Evolutionary conservation across 108 stramenopile species (phyloP).

Genomic region (Cylindrotheca closterium): DNA sequence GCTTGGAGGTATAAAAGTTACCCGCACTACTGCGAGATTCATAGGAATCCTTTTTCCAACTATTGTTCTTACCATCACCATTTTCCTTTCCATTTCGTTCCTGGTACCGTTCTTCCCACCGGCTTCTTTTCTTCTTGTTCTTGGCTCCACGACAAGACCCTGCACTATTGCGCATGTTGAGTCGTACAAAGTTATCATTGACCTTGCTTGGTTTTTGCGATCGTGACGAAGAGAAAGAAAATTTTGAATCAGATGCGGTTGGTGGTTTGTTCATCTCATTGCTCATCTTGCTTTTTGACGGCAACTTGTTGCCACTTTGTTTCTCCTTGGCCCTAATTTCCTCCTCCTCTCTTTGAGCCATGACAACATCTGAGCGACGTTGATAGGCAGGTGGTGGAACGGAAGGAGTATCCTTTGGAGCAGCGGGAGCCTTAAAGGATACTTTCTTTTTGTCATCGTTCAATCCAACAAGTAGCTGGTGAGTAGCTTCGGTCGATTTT

Average conservation of each 20-base stretch:
- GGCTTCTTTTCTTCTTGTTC: conserved; percentile 34
- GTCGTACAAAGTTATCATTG: conserved; percentile 86
- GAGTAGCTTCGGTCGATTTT: neutral
- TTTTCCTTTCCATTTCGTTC: neutral
- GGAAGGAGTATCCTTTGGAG: neutral
- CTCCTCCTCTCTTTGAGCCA: neutral
- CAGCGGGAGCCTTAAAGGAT: neutral
- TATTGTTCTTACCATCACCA: conserved; percentile 3
- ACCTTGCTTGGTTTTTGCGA: too few relatives aligned
- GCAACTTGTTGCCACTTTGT: neutral
- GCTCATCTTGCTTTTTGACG: neutral
- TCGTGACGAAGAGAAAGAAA: neutral
- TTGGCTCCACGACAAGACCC: conserved; percentile 80
- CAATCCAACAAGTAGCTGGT: neutral
- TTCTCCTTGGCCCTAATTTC: neutral
- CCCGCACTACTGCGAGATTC: conserved; percentile 7
- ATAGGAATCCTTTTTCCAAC: conserved; percentile 7
- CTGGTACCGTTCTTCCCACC: neutral
- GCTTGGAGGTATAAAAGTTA: conserved; percentile 24
- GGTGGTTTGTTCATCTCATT: too few relatives aligned
- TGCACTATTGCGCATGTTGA: conserved; percentile 71
- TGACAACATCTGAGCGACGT: neutral
- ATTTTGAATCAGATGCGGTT: neutral
- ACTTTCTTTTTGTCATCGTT: neutral
- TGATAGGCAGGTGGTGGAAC: neutral